Evolutionary conservation across 306 rosid species (phyloP), one percentile per base, ranked within the genome.

Genomic region (Quercus mongolica): DNA sequence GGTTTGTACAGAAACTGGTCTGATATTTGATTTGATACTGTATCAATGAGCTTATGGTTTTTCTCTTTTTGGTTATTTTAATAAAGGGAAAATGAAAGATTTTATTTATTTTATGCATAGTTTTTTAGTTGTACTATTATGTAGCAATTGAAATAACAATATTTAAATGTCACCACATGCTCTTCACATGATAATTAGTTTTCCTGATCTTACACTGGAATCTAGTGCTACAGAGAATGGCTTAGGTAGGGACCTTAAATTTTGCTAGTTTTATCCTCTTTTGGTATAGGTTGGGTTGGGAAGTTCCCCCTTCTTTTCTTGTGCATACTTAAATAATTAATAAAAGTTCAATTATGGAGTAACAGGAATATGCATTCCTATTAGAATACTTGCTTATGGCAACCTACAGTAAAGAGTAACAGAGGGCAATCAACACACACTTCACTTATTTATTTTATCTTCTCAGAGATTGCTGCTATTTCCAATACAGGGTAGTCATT

Each of bases 1-100:
- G 97, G 99, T 92, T 74, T 64, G 92, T 80, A 21, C 28, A 56
- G 51, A 64, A 75, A 75, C 51, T 30, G 52, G 65, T 63, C 78
- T 78, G 69, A 38, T 30, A 73, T 61, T 71, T 51, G 31, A 61
- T 25, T 56, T 6, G 18, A 44, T 58, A 78, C 23, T 12, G 28
- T 54, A 46, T 7, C 5, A 31, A 17, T 41, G 44, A 64, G 3
- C 23, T 64, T 28, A 13, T 0, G 20, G 20, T 64, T 14, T 30
- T 6, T 26, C 4, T 64, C 8, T 64, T 26, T 26, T 64, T 30
- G 19, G 3, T 4, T 23, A 21, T 61, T 61, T 3, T 61, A 5
- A 61, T 61, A 1, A 61, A 61, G 14, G 67, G 6, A 5, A 59
- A 49, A 13, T 49, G 54, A 13, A 49, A 12, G 0, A 49, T 10